phyloP scores from a whole-genome alignment of 1,284 basidiomycete species.

The Coriolopsis trogii region DNA sequence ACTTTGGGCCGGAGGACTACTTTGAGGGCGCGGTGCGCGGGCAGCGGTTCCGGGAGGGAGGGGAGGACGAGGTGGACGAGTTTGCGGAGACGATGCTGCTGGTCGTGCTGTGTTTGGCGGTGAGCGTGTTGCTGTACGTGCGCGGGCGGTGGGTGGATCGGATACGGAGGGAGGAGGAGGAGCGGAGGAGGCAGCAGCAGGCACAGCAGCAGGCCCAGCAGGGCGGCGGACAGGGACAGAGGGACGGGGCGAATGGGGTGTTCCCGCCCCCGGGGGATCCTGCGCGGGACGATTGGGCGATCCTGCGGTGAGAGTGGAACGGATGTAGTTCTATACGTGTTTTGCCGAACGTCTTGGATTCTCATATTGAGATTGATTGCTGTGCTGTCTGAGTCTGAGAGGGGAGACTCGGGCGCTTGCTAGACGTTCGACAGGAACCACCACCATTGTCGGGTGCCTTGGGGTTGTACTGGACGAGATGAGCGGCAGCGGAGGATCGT shows the following conservation, averaged over 20 bases:
- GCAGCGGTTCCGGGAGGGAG: conserved; percentile 57
- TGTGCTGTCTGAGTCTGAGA: no score
- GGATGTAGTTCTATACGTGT: background rate
- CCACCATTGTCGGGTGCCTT: no score
- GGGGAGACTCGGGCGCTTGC: no score
- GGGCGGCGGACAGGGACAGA: conserved; percentile 31
- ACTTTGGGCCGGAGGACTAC: conserved; percentile 81
- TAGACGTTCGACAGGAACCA: no score
- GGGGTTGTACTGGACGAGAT: no score
- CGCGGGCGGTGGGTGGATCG: conserved; percentile 73
- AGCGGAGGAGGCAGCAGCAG: conserved; percentile 68
- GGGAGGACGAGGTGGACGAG: conserved; percentile 61
- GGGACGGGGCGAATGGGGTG: conserved; percentile 45
- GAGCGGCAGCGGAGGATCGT: no score
- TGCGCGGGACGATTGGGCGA: conserved; percentile 66
- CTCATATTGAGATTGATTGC: no score
- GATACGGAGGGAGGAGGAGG: conserved; percentile 57
- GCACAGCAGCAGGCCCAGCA: conserved; percentile 39
- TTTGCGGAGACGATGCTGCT: conserved; percentile 75
- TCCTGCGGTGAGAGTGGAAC: conserved; percentile 49
- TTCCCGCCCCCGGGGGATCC: conserved; percentile 69
- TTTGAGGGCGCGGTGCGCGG: conserved; percentile 69
- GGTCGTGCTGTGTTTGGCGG: conserved; percentile 62
- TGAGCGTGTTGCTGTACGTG: conserved; percentile 71
- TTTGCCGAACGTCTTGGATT: background rate